Percentiles rank a stretch among this genome's conserved stretches.
Conservation (phyloP, 106 monocot genomes). For the Chionographis japonica region DNA sequence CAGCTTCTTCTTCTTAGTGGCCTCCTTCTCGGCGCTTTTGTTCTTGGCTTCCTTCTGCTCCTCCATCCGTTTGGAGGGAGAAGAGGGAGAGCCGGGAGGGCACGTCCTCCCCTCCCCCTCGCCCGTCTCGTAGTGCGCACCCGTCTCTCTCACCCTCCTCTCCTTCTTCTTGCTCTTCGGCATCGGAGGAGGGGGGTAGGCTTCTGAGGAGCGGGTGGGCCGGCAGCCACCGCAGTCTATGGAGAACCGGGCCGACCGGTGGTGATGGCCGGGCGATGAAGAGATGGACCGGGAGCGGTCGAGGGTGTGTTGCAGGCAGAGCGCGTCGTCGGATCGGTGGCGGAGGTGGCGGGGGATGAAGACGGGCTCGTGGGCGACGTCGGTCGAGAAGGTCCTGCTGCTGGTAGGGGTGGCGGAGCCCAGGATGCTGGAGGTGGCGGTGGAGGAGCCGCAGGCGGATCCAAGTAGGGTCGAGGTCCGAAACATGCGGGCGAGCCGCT, state of each 20-base stretch:
- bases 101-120: conserved; percentile 7
- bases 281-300: background rate
- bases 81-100: conserved; percentile 16
- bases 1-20: conserved; percentile 22
- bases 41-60: conserved; percentile 12
- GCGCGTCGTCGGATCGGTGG: conserved; percentile 1
- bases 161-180: background rate
- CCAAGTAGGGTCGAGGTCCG: background rate
- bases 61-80: background rate
- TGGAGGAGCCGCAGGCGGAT: conserved; percentile 9
- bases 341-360: conserved; percentile 11
- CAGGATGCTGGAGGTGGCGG: conserved; percentile 5
- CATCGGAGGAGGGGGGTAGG: background rate
- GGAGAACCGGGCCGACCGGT: conserved; percentile 8
- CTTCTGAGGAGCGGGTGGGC: background rate
- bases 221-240: conserved; percentile 15
- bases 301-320: background rate
- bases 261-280: no score
- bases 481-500: conserved; percentile 25
- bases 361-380: conserved; percentile 7
- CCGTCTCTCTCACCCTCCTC: background rate
- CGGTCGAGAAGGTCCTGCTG: background rate
- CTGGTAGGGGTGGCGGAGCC: background rate
- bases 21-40: background rate
- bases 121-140: background rate